Evolutionary conservation across 2,329 filamentous ascomycete species (phyloP), one percentile per base, ranked within the genome.

Genomic region (Pseudodiploospora longispora): DNA sequence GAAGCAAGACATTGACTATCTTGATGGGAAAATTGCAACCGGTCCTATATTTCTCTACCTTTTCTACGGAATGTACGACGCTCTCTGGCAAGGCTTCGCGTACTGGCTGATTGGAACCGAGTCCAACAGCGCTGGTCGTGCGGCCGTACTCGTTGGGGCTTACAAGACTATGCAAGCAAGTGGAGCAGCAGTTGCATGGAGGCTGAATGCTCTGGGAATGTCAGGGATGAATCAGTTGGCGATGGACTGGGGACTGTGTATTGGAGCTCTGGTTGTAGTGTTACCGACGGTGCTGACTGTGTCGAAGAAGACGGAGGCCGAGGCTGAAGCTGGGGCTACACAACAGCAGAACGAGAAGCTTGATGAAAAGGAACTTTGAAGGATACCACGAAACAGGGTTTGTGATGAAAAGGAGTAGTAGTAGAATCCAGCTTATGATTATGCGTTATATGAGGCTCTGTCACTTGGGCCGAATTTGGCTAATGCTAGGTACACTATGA

Each of bases 11-110:
- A 36, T 66, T 40, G 87, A 93, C 63, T 93, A 85, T 82, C 74
- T 70, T 2, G 72, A 80, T 44, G 79, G 78, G 43, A 50, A 62
- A 47, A 46, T 50, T 27, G 93, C 84, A 59, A 73, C 83, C 47
- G 87, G 84, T 0, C 85, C 86, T 9, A 87, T 95, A 78, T 87
- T 95, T 62, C 68, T 95, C 42, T 94, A 89, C 70, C 87, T 95
- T 57, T 90, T 90, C 65, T 94, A 93, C 61, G 88, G 88, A 35
- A 83, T 93, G 64, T 93, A 83, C 55, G 91, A 96, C 61, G 87
- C 90, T 36, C 78, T 82, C 43, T 96, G 88, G 83, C 91, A 97
- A 70, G 77, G 75, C 3, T 74, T 68, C 50, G 76, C 78, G 41
- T 83, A 83, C 66, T 83, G 79, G 79, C 55, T 71, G n/a, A 68